Evolutionary conservation across 352 stramenopile species (phyloP), one percentile per base, ranked within the genome.

Genomic region (Globisporangium acanthophoron): DNA sequence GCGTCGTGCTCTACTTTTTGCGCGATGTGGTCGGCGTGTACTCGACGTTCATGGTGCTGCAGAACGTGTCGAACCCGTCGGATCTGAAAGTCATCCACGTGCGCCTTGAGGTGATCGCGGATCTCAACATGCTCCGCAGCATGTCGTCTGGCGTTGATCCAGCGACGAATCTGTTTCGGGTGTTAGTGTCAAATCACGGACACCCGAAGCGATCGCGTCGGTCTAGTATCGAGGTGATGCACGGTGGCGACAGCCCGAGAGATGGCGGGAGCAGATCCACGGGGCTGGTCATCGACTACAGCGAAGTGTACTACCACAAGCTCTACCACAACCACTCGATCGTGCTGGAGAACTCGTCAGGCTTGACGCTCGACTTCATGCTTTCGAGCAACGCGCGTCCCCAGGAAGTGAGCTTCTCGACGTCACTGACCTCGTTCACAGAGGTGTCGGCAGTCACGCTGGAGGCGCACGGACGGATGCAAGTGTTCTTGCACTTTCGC

Each of bases 311-410:
- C 59, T 95, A 93, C 54, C 74, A 93, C 76, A 93, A 95, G 58
- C 61, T 93, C 3, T 95, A 95, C 53, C 85, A 93, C 58, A 95
- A 95, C 52, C 85, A 95, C 70, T 95, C 85, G 35, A 90, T 95
- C 37, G 78, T 95, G 64, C 85, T 95, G 20, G 85, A 95, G 56
- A 95, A 95, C 49, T 86, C 83, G 24, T 93, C 83, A 24, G 76
- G 78, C n/a, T 62, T 95, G 61, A 85, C 70, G 40, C 73, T 95
- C 18, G 85, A 95, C 57, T 95, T 95, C 57, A 93, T 91, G 54
- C 65, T 95, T 27, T 92, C 81, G 44, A 95, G 79, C 48, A 95
- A 88, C 52, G 83, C 83, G 3, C 75, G 78, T 29, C 78, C 80
- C 3, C 80, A 88, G 48, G 85, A 95, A 64, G 74, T 93, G 39